Base-by-base conservation (phyloP, 164 flowering plant genomes). In the Aristolochia fimbriata region DNA sequence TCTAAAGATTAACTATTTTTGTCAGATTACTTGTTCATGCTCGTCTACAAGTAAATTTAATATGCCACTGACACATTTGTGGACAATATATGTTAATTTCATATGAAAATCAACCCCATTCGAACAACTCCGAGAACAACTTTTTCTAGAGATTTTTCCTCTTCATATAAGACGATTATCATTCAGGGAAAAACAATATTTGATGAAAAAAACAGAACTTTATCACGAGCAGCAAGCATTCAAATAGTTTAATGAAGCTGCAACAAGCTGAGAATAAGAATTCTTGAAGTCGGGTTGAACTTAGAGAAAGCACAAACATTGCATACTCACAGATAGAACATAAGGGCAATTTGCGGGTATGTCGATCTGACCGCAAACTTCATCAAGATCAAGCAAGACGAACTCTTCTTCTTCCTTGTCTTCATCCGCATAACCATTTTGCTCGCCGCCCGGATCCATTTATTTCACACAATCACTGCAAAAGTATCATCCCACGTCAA, bases 381-480 rank as follows among this genome's bases (percentile, higher is more conserved):
- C 56, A 52, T 52, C 56, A 22, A 52, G 56, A 52, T 52, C 56
- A 52, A 52, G 56, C 56, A 52, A 16, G 16, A 52, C 56, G 27
- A 52, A 52, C 56, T 52, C 56, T n/a, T 56, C 58, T 24, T 33
- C 45, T 37, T 30, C 45, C 22, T 19, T 15, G 33, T 55, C 41
- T 16, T 12, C 45, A 8, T 56, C 58, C 9, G 15, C 20, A 25
- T 31, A 33, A 19, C 16, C 22, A 31, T 16, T n/a, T 30, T 21
- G 11, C 58, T 31, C 2, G 6, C 37, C 16, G 1, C 11, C 45
- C 14, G 41, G 27, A 31, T 56, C 58, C 45, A 27, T 56, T 17
- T 15, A 21, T 13, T 20, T 49, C 52, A 17, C 52, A 17, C n/a
- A 17, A 17, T 49, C 52, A 17, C 52, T 49, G 20, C 19, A 17